Evolutionary conservation across 1,139 yeast species (phyloP), one percentile per base, ranked within the genome.

Genomic region (Kodamaea sp.): DNA sequence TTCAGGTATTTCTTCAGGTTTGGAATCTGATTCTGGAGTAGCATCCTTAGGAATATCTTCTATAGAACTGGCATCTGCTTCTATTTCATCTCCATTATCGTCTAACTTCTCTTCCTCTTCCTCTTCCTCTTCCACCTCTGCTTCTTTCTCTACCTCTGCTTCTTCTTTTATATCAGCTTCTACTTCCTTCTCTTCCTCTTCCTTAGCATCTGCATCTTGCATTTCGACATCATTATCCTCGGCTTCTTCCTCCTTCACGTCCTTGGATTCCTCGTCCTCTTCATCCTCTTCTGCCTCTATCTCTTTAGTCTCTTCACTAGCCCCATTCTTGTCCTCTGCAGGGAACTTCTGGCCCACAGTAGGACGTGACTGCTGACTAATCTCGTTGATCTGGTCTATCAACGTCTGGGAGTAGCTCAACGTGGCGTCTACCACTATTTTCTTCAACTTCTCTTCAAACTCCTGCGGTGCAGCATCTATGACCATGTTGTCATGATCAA

Each of bases 361-460:
- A 12, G 28, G 22, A 10, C 31, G 20, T 16, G 18, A 27, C 19
- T 37, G 32, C 6, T 15, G 20, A 6, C 43, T 34, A 35, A 61
- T 46, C 26, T 59, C 66, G 35, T 60, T 59, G 16, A 65, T 53
- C 35, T 56, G 50, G 29, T 53, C 56, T 16, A 60, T 39, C 35
- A 66, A 47, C 24, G 48, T 44, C 24, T 48, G 46, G 2, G 61
- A 47, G 37, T 66, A 64, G 20, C 47, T 41, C 33, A 48, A 42
- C 0, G 63, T 44, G 2, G 65, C 53, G 4, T 52, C 47, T 5
- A 63, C 46, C 2, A 65, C 53, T 2, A 61, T 50, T 15, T 49
- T 39, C 30, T 57, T 56, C 42, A 66, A 47, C n/a, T 39, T 38
- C 12, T 32, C 37, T 22, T 48, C 48, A 30, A 40, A 47, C 26